Base-by-base conservation (phyloP, 768 basidiomycete species). In the Pleurotus citrinopileatus region DNA sequence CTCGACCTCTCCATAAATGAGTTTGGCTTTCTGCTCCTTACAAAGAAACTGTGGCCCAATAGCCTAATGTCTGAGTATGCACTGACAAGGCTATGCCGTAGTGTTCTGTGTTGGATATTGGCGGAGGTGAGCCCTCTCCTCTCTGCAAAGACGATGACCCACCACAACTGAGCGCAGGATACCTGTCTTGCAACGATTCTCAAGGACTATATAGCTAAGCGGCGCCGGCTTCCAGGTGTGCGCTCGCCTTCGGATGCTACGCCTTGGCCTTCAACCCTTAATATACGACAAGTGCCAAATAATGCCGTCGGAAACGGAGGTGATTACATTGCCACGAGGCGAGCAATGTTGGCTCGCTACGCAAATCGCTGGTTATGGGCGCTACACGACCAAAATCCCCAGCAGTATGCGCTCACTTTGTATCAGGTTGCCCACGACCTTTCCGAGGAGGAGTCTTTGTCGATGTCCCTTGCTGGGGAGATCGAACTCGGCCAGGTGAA, bases 1-100 rank as follows among this genome's bases (percentile, higher is more conserved):
- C 63, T 90, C 22, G 84, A 91, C 65, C 70, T 94, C 25, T 80
- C 85, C 2, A 74, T 84, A 23, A 89, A 91, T 60, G 91, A 94
- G 67, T 72, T 78, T 32, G 91, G 86, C 1, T 78, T 93, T 53
- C 66, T 90, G 6, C 70, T 92, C 13, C 71, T 94, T n/a, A 71
- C 74, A 4, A 77, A 83, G 52, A 77, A 83, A 60, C 81, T 89
- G 57, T 91, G 85, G 84, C 90, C 91, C 0, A 86, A 81, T 57
- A 79, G 84, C 13, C 73, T 91, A 66, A 76, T 82, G 37, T 86
- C 91, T 12, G 82, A 85, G 29, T 90, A 91, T 65, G 84, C 83
- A 1, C 65, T 87, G 45, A 79, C 76, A 51, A 73, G 89, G 42
- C 71, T 93, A 25, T 74, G 82, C 7, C 74, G 75, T 47, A 72